These are phyloP conservation scores for Rhodotorula toruloides DNA, from an alignment of 768 basidiomycete genomes.

Conservation along the genomic window DNA sequence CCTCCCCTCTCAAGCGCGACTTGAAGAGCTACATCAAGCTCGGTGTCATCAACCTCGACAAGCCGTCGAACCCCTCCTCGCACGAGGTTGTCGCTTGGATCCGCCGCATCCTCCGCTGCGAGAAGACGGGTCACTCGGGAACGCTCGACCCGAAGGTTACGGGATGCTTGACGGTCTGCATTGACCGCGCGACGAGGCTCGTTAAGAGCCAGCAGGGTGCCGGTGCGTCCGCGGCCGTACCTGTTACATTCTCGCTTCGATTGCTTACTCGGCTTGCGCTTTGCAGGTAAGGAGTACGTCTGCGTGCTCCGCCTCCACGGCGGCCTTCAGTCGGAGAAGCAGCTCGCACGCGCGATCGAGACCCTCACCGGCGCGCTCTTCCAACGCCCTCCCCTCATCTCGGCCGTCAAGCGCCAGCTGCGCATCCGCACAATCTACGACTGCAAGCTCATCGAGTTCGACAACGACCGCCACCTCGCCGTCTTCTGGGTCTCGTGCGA, in stretches of 20 bases:
- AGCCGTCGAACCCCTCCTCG: slow-evolving; percentile 85
- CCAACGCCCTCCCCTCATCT: slow-evolving; percentile 97
- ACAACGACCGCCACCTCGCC: slow-evolving; percentile 90
- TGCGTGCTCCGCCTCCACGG: slow-evolving; percentile 91
- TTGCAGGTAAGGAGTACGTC: slow-evolving; percentile 86
- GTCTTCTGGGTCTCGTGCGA: slow-evolving; percentile 99
- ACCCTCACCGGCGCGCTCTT: slow-evolving; percentile 97
- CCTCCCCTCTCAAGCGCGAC: slow-evolving; percentile 90
- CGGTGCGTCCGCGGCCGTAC: slow-evolving; percentile 52
- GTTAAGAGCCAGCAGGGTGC: slow-evolving; percentile 99
- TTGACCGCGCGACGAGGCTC: slow-evolving; percentile 93
- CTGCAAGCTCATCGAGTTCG: slow-evolving; percentile 90
- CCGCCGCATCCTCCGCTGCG: slow-evolving; percentile 87
- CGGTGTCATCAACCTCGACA: slow-evolving; percentile 98
- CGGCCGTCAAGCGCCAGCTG: slow-evolving; percentile 95
- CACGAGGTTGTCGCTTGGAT: slow-evolving; percentile 99
- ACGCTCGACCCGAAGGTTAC: slow-evolving; percentile 99
- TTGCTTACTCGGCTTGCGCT: not conserved
- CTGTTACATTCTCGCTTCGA: not conserved
- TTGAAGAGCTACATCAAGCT: slow-evolving; percentile 90
- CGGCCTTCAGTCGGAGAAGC: slow-evolving; percentile 68
- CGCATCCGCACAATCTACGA: slow-evolving; percentile 96
- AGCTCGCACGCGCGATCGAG: slow-evolving; percentile 86
- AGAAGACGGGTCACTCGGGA: slow-evolving; percentile 98
- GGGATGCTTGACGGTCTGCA: slow-evolving; percentile 96